Evolutionary conservation across 2,329 filamentous ascomycete genomes (phyloP), one percentile per base, ranked within the genome.

Genomic region (Trichoderma atrobrunneum): DNA sequence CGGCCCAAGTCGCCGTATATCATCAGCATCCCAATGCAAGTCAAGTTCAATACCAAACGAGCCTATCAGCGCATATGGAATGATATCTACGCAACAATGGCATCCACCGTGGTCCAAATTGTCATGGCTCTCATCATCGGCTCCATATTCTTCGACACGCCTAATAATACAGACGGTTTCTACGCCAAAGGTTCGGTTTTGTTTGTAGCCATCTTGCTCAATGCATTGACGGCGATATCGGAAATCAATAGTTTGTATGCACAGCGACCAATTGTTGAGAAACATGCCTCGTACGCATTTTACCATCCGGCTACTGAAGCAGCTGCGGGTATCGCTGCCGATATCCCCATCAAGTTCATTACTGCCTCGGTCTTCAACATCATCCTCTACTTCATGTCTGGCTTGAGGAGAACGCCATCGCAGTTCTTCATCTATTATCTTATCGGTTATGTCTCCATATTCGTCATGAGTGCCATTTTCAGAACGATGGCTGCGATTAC

Each of bases 391-490:
- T 91, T 90, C 75, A 77, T 90, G 76, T 78, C 85, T 1, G 84
- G 83, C 1, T 80, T 89, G 3, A 80, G 84, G 1, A 86, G 91
- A 32, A 87, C 89, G 65, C 84, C 92, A 0, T 88, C 86, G 1
- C 83, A 88, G 1, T 96, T 95, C 84, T 96, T 96, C 82, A 85
- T 93, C 74, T 96, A 91, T 83, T 87, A 92, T 74, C 82, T 96
- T 21, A 86, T 94, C 75, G 90, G 88, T 0, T 93, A 92, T 78
- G 81, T 89, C 18, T 85, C 87, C 1, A 93, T 89, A 0, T 85
- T 95, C 75, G 87, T 90, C 74, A 94, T 95, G 91, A 91, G 88
- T 48, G 92, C 91, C 80, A 84, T 94, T 54, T 95, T 95, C 84
- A 86, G 92, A 30, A 92, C 90, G 0, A 89, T 95, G 76, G 92